Evolutionary conservation across 306 rosid species (phyloP).

Genomic region (Vigna reflexopilosa): DNA sequence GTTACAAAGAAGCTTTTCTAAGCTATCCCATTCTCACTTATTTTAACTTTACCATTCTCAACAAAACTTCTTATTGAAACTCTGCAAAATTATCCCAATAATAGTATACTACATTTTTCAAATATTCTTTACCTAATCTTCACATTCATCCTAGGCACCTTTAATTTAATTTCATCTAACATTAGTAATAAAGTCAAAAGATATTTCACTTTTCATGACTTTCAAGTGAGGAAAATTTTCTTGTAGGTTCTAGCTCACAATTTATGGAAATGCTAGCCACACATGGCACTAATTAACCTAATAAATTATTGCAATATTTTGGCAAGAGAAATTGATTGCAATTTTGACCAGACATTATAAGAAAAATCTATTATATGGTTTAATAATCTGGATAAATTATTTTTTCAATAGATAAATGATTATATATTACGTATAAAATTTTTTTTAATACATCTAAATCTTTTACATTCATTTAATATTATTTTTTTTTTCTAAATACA

Average conservation of each 20-base stretch:
- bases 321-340: neutral
- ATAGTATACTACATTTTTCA: neutral
- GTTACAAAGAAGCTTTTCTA: neutral
- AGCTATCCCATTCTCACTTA: neutral
- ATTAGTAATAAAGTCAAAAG: neutral
- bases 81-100: neutral
- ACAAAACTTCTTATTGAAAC: neutral
- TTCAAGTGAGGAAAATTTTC: neutral
- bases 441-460: too few relatives aligned
- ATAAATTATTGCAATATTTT: neutral
- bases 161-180: neutral
- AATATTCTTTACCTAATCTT: neutral
- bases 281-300: neutral
- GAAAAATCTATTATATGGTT: too few relatives aligned
- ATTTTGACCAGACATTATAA: neutral
- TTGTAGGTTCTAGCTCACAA: neutral
- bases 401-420: too few relatives aligned
- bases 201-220: neutral
- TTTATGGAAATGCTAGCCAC: neutral
- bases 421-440: too few relatives aligned
- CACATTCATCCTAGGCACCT: neutral
- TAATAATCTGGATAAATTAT: too few relatives aligned
- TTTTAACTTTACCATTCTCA: neutral
- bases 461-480: too few relatives aligned
- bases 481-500: too few relatives aligned